Conservation (phyloP, 176 grass and related monocot genomes). For the Areca catechu region DNA sequence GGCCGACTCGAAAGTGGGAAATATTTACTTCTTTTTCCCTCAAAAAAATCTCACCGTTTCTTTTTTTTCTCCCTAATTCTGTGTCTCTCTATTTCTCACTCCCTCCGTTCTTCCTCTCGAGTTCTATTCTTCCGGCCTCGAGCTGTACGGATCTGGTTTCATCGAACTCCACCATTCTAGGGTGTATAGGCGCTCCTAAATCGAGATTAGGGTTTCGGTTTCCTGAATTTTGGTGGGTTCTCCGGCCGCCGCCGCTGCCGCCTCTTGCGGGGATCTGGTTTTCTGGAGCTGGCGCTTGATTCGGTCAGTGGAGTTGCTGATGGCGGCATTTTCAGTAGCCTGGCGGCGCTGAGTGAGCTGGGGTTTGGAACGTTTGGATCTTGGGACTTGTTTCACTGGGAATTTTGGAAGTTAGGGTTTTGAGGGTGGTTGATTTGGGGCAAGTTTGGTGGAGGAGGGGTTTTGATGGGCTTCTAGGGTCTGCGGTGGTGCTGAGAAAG, state of each 20-base stretch:
- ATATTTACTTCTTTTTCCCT: neutral
- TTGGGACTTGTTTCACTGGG: slow-evolving; percentile 4
- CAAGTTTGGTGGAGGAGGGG: neutral
- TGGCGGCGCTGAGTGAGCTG: slow-evolving; percentile 13
- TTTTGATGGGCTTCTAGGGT: slow-evolving; percentile 25
- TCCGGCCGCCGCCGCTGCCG: no score
- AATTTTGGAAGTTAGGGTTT: slow-evolving; percentile 1
- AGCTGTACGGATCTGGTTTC: neutral
- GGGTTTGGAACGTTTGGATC: slow-evolving; percentile 12
- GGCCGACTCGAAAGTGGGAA: neutral
- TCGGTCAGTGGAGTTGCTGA: neutral
- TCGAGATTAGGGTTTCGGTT: no score
- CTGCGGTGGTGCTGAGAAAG: slow-evolving; percentile 19
- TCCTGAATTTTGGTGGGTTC: no score
- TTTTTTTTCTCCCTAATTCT: neutral
- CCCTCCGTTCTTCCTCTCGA: neutral
- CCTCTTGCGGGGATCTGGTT: no score
- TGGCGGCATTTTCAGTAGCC: neutral
- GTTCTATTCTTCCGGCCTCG: no score
- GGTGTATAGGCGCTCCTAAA: neutral
- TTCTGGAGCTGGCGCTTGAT: no score
- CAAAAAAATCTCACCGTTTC: neutral
- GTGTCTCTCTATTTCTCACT: slow-evolving; percentile 1
- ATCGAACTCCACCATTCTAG: slow-evolving; percentile 16
- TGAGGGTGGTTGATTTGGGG: slow-evolving; percentile 2